Conservation (phyloP, 2,329 filamentous ascomycete species). For the Sporothrix humicola region DNA sequence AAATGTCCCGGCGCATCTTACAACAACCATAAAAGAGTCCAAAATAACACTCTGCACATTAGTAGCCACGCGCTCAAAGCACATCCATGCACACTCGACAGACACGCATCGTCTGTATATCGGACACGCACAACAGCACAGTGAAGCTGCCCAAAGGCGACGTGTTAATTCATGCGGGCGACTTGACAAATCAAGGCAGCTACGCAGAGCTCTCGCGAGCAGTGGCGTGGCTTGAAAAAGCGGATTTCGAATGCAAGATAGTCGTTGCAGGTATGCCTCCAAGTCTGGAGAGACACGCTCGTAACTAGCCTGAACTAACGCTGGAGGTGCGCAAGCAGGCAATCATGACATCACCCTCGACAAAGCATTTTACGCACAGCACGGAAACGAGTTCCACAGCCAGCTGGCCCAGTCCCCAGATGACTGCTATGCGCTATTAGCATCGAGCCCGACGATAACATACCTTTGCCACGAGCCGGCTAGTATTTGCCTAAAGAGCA, state of each 20-base stretch:
- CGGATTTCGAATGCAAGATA: conserved; percentile 72
- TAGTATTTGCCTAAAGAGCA: conserved; percentile 59
- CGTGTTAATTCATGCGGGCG: conserved; percentile 76
- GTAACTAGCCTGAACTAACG: background rate
- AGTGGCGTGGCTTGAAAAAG: conserved; percentile 69
- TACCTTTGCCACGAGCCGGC: conserved; percentile 67
- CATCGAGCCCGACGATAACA: conserved; percentile 60
- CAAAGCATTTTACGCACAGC: conserved; percentile 61
- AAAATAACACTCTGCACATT: background rate
- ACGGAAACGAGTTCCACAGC: conserved; percentile 62
- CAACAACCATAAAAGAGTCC: background rate
- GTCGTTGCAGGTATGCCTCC: conserved; percentile 65
- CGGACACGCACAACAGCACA: conserved; percentile 74
- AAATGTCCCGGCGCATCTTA: background rate
- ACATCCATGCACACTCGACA: conserved; percentile 42
- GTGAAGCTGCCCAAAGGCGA: conserved; percentile 72
- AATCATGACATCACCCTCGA: conserved; percentile 80
- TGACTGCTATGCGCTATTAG: conserved; percentile 61
- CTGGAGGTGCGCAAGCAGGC: conserved; percentile 51
- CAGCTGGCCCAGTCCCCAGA: conserved; percentile 58
- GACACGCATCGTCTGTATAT: conserved; percentile 74
- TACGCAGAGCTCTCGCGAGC: conserved; percentile 52
- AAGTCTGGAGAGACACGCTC: no score
- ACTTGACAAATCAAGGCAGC: conserved; percentile 75
- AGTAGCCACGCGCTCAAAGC: background rate